phyloP scores from a whole-genome alignment of 805 yeast genomes.

The Lachancea mirantina region DNA sequence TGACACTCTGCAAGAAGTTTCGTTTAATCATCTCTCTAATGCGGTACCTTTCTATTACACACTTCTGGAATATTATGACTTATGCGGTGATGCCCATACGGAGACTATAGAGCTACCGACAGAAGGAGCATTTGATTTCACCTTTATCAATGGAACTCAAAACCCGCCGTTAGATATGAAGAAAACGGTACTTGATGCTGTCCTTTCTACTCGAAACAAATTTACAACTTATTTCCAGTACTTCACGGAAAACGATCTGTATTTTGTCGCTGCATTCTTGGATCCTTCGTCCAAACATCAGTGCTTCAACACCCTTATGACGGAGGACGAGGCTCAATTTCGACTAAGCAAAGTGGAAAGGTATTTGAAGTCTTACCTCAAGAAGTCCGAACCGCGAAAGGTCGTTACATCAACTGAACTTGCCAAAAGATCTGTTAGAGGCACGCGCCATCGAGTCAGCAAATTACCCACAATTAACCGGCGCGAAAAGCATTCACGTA shows the following conservation, averaged over 20 bases:
- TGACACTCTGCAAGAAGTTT: constrained; percentile 1
- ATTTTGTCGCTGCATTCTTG: constrained; percentile 6
- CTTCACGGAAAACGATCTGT: constrained; percentile 5
- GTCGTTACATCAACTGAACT: neutral
- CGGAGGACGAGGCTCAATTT: constrained; percentile 1
- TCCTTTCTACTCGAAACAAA: constrained; percentile 1
- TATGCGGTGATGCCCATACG: constrained; percentile 1
- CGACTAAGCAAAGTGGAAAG: too few species aligned
- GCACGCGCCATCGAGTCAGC: neutral
- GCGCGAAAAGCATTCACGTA: neutral
- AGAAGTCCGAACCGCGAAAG: neutral
- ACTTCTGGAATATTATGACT: constrained; percentile 3
- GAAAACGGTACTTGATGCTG: constrained; percentile 8
- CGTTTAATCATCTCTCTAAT: constrained; percentile 2
- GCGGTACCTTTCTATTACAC: constrained; percentile 4
- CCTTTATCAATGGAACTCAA: constrained; percentile 8
- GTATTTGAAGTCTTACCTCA: constrained; percentile 1
- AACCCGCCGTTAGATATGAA: constrained; percentile 7
- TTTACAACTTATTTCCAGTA: constrained; percentile 6
- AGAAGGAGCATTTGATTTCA: constrained; percentile 2
- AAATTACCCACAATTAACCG: neutral
- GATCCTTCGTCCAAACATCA: constrained; percentile 9
- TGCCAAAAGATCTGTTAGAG: neutral
- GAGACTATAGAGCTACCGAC: neutral
- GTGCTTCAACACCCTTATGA: neutral